Evolutionary conservation across 1,284 basidiomycete species (phyloP).

Genomic region (Apiotrichum mycotoxinovorans): DNA sequence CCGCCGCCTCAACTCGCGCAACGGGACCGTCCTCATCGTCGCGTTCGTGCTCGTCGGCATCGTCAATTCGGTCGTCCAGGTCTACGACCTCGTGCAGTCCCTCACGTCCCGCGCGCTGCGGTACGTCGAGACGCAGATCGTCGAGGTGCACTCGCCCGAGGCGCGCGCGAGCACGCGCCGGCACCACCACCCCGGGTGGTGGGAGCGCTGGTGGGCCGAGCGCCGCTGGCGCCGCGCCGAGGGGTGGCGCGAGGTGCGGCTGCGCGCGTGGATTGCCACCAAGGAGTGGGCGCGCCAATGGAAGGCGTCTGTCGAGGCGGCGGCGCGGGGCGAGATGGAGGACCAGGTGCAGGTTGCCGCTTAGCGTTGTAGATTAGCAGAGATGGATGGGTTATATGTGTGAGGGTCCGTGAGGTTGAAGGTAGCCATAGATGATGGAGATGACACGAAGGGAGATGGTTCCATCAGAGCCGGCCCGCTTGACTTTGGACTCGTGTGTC

Average conservation of each 20-base stretch:
- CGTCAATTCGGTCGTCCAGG: conserved; percentile 34
- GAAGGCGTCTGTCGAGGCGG: not conserved
- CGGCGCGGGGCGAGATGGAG: not conserved
- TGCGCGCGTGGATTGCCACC: not conserved
- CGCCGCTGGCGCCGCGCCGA: conserved; percentile 11
- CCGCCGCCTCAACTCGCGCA: conserved; percentile 2
- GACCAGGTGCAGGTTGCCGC: not conserved
- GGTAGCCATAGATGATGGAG: too few relatives aligned
- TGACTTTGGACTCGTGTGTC: too few relatives aligned
- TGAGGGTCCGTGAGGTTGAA: too few relatives aligned
- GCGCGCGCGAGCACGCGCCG: conserved; percentile 1
- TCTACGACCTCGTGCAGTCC: conserved; percentile 28
- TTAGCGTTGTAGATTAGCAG: not conserved
- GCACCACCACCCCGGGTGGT: conserved; percentile 5
- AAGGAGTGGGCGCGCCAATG: conserved; percentile 3
- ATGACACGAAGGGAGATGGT: too few relatives aligned
- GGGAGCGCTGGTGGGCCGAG: conserved; percentile 13
- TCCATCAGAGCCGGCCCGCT: too few relatives aligned
- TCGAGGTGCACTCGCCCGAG: conserved; percentile 41
- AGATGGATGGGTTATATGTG: not conserved
- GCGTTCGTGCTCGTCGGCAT: conserved; percentile 36
- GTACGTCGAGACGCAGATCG: conserved; percentile 44
- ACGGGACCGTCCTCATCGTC: conserved; percentile 25
- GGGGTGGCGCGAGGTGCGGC: conserved; percentile 18
- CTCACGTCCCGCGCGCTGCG: conserved; percentile 27